Evolutionary conservation across 2,329 filamentous ascomycete genomes (phyloP).

Genomic region (Periglandula ipomoeae): DNA sequence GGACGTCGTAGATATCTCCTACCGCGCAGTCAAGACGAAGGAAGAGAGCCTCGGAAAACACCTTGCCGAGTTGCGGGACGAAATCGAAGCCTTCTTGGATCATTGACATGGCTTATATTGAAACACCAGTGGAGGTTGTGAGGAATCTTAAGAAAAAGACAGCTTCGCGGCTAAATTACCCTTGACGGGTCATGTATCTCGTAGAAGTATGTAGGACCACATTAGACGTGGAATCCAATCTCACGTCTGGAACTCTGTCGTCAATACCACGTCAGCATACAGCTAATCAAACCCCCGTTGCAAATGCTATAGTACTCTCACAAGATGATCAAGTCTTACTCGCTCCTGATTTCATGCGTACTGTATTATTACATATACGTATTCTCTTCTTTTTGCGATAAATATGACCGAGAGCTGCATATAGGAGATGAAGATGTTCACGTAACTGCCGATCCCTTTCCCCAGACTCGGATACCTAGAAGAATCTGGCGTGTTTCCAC

Average conservation of each 20-base stretch:
- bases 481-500: neutral
- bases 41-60: constrained; percentile 25
- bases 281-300: neutral
- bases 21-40: constrained; percentile 21
- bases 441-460: neutral
- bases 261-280: neutral
- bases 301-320: neutral
- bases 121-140: too few species aligned
- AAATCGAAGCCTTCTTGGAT: constrained; percentile 25
- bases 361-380: too few species aligned
- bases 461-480: neutral
- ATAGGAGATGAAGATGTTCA: neutral
- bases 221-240: neutral
- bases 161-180: neutral
- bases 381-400: too few species aligned
- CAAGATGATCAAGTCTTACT: neutral
- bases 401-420: too few species aligned
- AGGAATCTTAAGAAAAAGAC: neutral
- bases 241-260: neutral
- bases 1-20: constrained; percentile 22
- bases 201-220: neutral
- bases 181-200: too few species aligned
- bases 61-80: constrained; percentile 22
- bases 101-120: neutral
- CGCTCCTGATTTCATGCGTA: too few species aligned